Evolutionary conservation across 2,329 filamentous ascomycete species (phyloP), one percentile per base, ranked within the genome.

Genomic region (Macrophomina phaseolina): DNA sequence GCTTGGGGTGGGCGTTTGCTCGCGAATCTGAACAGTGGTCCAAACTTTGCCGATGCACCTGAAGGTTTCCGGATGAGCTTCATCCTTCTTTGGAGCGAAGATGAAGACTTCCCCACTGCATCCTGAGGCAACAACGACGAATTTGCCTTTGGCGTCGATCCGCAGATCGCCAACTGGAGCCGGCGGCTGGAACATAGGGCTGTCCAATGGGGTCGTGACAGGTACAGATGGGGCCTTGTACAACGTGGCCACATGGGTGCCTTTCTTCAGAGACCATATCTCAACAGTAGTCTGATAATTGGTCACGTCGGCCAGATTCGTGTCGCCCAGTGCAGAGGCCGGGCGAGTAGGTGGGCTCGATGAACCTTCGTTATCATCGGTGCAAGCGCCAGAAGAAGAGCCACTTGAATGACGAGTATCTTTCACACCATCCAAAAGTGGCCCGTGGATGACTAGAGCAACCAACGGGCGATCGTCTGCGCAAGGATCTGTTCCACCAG

Each of bases 241-340:
- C 8, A 98, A 82, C 0, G 91, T 90, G 32, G 89, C 86, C 65
- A 97, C 80, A 65, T 87, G 86, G 68, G 87, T 85, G 72, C 89
- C 89, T n/a, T 89, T 91, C 71, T 87, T 88, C 68, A 98, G 81
- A 0, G 94, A 97, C 78, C 94, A 97, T 0, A 98, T 83, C 71
- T 97, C 93, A 5, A 97, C 92, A 0, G 90, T 90, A 0, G 94
- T 97, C 78, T 97, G 93, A 73, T 94, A 96, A 55, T 85, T 84
- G 60, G 87, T 85, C 67, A 89, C 82, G 51, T 73, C 73, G 18
- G 70, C 69, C 18, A 72, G 68, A 3, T 71, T 60, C 14, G 71
- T 69, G n/a, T 75, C 71, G 18, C 72, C 76, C 34, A 70, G 70
- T 28, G 68, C 70, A 16, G 76, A 77, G 16, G 73, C 68, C 30